These are phyloP conservation scores for Exsudoporus frostii DNA, from an alignment of 768 basidiomycete species.

Conservation along the genomic window DNA sequence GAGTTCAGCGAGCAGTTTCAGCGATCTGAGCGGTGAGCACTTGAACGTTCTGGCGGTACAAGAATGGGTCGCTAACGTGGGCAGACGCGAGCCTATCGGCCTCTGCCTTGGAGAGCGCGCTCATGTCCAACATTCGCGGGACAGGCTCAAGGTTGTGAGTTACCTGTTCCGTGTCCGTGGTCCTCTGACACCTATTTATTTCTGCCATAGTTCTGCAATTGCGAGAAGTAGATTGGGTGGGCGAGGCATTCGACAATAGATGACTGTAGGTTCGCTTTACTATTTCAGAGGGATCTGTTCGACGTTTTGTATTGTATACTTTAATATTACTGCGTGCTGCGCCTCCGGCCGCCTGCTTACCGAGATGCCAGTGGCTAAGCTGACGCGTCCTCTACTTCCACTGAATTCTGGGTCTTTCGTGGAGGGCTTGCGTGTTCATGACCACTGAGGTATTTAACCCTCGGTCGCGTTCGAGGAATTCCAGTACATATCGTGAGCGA, in stretches of 20 bases:
- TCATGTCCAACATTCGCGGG: conserved; percentile 70
- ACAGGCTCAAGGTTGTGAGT: conserved; percentile 71
- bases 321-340: conserved; percentile 5
- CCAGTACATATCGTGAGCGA: not conserved
- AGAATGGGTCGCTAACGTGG: not conserved
- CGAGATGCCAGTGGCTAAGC: conserved; percentile 1
- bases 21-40: conserved; percentile 75
- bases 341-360: conserved; percentile 9
- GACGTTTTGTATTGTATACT: not conserved
- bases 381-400: conserved; percentile 21
- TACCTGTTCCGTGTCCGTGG: not conserved
- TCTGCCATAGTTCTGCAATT: conserved; percentile 32
- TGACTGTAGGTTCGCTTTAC: not conserved
- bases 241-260: conserved; percentile 29
- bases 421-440: conserved; percentile 17
- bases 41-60: not conserved
- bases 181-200: not conserved
- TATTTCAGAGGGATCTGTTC: not conserved
- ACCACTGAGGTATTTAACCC: conserved; percentile 12
- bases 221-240: conserved; percentile 31
- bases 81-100: conserved; percentile 72
- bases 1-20: conserved; percentile 79
- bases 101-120: conserved; percentile 76
- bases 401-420: conserved; percentile 22
- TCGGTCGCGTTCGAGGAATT: not conserved